Evolutionary conservation across 2,329 filamentous ascomycete genomes (phyloP), one percentile per base, ranked within the genome.

Genomic region (Corniculantispora saksenae): DNA sequence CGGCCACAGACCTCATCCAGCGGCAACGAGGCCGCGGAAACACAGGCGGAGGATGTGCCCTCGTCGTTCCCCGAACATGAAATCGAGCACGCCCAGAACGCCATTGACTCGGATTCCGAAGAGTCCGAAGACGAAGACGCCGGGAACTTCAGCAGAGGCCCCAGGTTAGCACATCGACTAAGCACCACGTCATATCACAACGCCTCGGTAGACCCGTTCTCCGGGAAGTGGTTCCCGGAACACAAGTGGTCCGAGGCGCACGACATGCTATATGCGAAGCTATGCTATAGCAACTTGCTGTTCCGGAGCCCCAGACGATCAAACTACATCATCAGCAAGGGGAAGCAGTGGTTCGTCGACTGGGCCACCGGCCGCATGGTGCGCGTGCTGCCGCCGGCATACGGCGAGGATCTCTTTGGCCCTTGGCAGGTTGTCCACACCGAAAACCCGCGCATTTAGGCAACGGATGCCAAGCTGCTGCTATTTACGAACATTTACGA

Each of bases 331-430:
- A 81, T 88, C 70, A 79, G 79, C 73, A 81, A 83, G 67, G 85
- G 84, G 50, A 86, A 84, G 72, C 80, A 84, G 70, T 88, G 84
- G 84, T 81, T 81, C 66, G 83, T 88, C 51, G 85, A 88, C 76
- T 88, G 85, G 85, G 75, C 75, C 17, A 86, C 84, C 19, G 85
- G 85, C 45, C 80, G 80, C 63, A 83, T 86, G 80, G 78, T 81
- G 32, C 78, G 82, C 19, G 83, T 85, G 23, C 76, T 82, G 21
- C 85, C 85, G 13, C 85, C 85, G 1, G 78, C 78, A 6, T 87
- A 87, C 48, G 83, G 86, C 70, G 76, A 80, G 55, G 80, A 84
- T 63, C 76, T 79, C 66, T 80, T 80, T 65, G 81, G 81, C 1
- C 78, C 83, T 38, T 84, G 82, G 81, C 81, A 84, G 71, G 74